Evolutionary conservation across 1,284 basidiomycete genomes (phyloP), one percentile per base, ranked within the genome.

Genomic region (Boletellus deceptivus): DNA sequence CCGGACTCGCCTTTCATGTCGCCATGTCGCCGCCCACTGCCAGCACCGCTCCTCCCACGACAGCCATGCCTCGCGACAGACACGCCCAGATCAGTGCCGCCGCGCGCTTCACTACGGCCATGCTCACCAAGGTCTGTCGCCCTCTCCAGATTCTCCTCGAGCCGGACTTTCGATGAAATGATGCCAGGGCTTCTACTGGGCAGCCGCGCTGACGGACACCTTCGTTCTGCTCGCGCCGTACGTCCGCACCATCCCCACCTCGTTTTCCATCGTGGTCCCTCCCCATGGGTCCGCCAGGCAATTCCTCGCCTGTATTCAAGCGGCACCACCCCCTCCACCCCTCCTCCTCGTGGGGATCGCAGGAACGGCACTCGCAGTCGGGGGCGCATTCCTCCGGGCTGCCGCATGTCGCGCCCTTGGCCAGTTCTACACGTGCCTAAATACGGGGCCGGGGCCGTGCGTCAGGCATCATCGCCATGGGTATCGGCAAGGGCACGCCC

Each of bases 1-100:
- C 58, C 0, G 60, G 62, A 8, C 13, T 63, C 37, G 61, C 61
- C 18, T 61, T 65, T 42, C 63, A 62, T 31, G 41, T 53, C n/a
- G 62, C 55, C 22, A 41, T 60, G 50, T 56, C 55, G 5, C 54
- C 55, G 1, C 57, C 44, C 31, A 52, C 17, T 3, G 5, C 29
- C 0, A 31, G 10, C 29, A 13, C 10, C 29, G 11, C 29, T 31
- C 29, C 29, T 11, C 29, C 29, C 9, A 13, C 6, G 16, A 5
- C 35, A 24, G 38, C 22, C 27, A 16, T 2, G 3, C 16, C 37
- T 11, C 16, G 16, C 11, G 38, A 56, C 27, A 51, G 31, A 11
- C 45, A 16, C 13, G 13, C 27, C 2, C 29, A 18, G 45, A 24
- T 46, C 9, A 10, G 24, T 17, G 29, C 41, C 31, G 36, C 50